A percentile compares a stretch with the other conserved stretches of the same genome.
Evolutionary conservation across 2,329 filamentous ascomycete genomes (phyloP).

Genomic region (Pezicula rhizophila): DNA sequence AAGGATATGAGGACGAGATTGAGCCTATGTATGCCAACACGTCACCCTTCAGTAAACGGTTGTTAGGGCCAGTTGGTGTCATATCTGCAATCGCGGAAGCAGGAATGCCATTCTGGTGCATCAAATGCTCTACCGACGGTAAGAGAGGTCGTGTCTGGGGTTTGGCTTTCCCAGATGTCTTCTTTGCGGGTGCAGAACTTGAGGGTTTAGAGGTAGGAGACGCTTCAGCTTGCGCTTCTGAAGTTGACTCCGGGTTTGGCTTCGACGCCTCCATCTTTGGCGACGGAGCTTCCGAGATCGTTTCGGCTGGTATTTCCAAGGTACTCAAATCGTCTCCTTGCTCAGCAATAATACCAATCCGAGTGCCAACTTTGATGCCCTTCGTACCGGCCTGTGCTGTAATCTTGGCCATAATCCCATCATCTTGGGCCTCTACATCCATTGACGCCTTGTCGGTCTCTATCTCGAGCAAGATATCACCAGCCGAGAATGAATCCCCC

Average conservation of each 20-base stretch:
- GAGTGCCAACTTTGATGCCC: constrained; percentile 67
- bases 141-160: constrained; percentile 68
- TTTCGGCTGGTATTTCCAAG: constrained; percentile 70
- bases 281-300: constrained; percentile 30
- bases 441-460: constrained; percentile 93
- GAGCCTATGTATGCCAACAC: constrained; percentile 82
- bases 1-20: constrained; percentile 67
- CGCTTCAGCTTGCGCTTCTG: constrained; percentile 15
- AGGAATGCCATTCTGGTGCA: constrained; percentile 73
- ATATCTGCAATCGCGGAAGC: constrained; percentile 75
- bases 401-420: constrained; percentile 82
- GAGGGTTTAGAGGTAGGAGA: constrained; percentile 9
- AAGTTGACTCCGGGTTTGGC: constrained; percentile 10
- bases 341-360: constrained; percentile 81
- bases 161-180: constrained; percentile 42
- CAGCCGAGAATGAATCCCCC: constrained; percentile 74
- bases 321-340: constrained; percentile 69
- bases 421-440: constrained; percentile 90
- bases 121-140: constrained; percentile 77
- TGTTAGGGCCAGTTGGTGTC: constrained; percentile 78
- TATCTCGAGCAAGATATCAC: constrained; percentile 85
- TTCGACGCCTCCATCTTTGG: constrained; percentile 24
- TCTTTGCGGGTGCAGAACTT: constrained; percentile 25
- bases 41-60: constrained; percentile 89
- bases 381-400: constrained; percentile 68